A percentile compares a stretch with the other conserved stretches of the same genome.
These are phyloP conservation scores for Plasmodium gallinaceum DNA, from an alignment of 169 alveolate genomes.

Conservation along the genomic window DNA sequence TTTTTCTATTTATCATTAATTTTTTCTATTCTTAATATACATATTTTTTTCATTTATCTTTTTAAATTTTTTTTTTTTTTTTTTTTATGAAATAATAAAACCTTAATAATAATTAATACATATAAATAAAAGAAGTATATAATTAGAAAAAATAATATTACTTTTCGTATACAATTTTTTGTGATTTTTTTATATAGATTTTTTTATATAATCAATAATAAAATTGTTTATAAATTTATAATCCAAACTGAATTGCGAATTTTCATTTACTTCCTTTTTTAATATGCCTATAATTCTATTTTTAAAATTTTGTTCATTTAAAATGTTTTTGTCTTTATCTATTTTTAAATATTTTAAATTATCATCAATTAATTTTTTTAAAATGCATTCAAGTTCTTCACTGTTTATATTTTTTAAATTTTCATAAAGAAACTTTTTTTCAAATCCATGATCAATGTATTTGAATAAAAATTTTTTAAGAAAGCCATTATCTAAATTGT, in stretches of 20 bases:
- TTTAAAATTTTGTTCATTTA: conserved; percentile 67
- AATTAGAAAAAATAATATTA: no score
- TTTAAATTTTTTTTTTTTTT: no score
- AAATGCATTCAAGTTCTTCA: conserved; percentile 9
- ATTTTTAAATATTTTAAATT: conserved; percentile 38
- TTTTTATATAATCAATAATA: conserved; percentile 38
- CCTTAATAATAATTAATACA: no score
- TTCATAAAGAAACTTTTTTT: conserved; percentile 13
- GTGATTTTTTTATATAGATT: not conserved
- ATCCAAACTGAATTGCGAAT: conserved; percentile 8
- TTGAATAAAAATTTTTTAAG: conserved; percentile 20
- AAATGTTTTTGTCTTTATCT: conserved; percentile 16
- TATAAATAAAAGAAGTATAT: no score
- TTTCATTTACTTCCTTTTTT: conserved; percentile 27
- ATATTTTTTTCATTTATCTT: no score
- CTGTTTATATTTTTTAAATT: conserved; percentile 6
- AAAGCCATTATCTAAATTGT: conserved; percentile 50
- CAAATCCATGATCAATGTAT: conserved; percentile 47
- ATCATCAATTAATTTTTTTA: conserved; percentile 47
- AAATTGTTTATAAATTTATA: conserved; percentile 43
- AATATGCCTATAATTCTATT: conserved; percentile 69
- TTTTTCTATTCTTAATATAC: not conserved
- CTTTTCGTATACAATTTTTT: no score
- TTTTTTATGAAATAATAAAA: no score
- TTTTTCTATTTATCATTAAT: no score